phyloP scores from a whole-genome alignment of 1,284 basidiomycete genomes.

The Thecaphora frezii region DNA sequence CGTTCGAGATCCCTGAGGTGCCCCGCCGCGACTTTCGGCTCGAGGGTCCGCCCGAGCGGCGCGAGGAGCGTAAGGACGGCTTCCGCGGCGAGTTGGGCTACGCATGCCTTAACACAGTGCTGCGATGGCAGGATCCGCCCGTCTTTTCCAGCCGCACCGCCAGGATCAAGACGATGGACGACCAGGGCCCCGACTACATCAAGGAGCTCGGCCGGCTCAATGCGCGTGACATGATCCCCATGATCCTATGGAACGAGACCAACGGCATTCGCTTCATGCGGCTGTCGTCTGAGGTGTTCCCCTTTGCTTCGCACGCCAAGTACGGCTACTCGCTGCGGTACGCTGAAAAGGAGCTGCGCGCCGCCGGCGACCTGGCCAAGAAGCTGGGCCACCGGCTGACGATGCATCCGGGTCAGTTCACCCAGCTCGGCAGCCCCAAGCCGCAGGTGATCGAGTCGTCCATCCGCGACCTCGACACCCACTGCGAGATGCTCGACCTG shows the following conservation, averaged over 20 bases:
- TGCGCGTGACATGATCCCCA: constrained; percentile 66
- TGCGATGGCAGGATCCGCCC: constrained; percentile 71
- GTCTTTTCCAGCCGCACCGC: constrained; percentile 77
- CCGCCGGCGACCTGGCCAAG: constrained; percentile 73
- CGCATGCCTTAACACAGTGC: constrained; percentile 80
- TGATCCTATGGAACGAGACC: constrained; percentile 64
- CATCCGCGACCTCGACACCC: constrained; percentile 77
- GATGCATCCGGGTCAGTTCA: constrained; percentile 79
- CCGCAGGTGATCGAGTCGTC: constrained; percentile 73
- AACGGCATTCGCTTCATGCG: constrained; percentile 55
- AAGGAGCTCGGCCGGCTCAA: constrained; percentile 79
- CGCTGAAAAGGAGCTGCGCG: constrained; percentile 65
- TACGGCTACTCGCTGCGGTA: constrained; percentile 80
- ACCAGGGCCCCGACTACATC: constrained; percentile 77
- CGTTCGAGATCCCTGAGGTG: constrained; percentile 70
- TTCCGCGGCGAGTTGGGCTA: constrained; percentile 63
- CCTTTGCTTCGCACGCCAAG: constrained; percentile 78
- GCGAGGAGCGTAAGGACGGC: constrained; percentile 26
- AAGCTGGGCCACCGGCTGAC: constrained; percentile 79
- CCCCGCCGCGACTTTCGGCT: constrained; percentile 37
- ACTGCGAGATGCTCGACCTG: constrained; percentile 79
- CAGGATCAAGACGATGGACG: constrained; percentile 75
- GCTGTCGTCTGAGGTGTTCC: constrained; percentile 72
- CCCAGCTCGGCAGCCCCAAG: constrained; percentile 78
- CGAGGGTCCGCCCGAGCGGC: constrained; percentile 31